phyloP scores from a whole-genome alignment of 176 grass and related monocot genomes.

The Ensete glaucum region DNA sequence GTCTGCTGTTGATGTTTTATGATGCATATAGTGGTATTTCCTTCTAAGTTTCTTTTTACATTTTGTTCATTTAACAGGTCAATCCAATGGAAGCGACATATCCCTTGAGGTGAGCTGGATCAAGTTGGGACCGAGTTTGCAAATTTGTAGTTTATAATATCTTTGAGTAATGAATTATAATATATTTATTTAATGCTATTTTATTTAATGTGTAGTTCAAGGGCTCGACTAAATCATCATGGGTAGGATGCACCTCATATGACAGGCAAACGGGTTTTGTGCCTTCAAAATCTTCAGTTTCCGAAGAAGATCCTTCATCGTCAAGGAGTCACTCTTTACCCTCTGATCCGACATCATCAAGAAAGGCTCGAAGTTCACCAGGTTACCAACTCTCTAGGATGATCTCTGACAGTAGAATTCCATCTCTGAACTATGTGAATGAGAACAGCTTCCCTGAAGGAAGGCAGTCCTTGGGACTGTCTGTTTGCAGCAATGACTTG shows the following conservation, averaged over 20 bases:
- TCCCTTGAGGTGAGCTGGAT: constrained; percentile 33
- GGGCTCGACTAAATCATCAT: no score
- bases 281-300: constrained; percentile 24
- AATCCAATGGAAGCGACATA: constrained; percentile 31
- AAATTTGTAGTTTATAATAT: background rate
- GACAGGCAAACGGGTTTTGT: background rate
- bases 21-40: background rate
- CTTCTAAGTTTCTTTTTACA: background rate
- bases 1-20: background rate
- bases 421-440: constrained; percentile 40
- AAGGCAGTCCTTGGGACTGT: constrained; percentile 1
- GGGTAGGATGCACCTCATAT: no score
- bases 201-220: background rate
- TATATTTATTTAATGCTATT: background rate
- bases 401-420: constrained; percentile 32
- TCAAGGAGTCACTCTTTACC: constrained; percentile 27
- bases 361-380: no score
- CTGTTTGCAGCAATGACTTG: constrained; percentile 8
- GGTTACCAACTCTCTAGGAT: constrained; percentile 35
- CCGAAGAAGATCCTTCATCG: constrained; percentile 22
- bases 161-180: background rate
- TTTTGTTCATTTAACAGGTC: constrained; percentile 39
- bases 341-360: constrained; percentile 27
- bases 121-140: no score
- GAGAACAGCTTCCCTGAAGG: constrained; percentile 7